These are phyloP conservation scores for Cordia subcordata DNA, from an alignment of 257 asterid species.

Conservation along the genomic window DNA sequence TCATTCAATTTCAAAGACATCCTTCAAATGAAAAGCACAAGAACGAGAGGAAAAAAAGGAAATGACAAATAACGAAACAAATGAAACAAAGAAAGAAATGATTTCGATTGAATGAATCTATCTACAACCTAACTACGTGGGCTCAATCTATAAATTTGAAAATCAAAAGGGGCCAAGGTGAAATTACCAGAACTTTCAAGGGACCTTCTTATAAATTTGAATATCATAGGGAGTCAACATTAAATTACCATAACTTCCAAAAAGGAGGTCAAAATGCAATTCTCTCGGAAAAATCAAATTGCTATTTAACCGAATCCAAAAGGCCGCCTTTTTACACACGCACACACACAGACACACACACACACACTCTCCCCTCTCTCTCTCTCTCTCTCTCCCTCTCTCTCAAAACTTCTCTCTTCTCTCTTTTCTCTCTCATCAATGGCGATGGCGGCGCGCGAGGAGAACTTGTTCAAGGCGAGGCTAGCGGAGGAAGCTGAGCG, in stretches of 20 bases:
- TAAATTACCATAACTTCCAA: not conserved
- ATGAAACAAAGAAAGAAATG: too few species aligned
- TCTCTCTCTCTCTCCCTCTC: slow-evolving; percentile 12
- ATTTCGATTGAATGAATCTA: too few species aligned
- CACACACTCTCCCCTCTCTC: slow-evolving; percentile 6
- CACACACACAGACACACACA: not conserved
- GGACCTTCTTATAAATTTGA: not conserved
- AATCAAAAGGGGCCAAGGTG: too few species aligned
- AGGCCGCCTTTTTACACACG: slow-evolving; percentile 5
- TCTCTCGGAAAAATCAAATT: not conserved
- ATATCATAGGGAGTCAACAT: not conserved
- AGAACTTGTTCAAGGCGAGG: slow-evolving; percentile 82
- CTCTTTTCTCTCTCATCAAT: slow-evolving; percentile 9
- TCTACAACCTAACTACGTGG: too few species aligned
- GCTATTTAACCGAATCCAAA: slow-evolving; percentile 9
- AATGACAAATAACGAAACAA: too few species aligned
- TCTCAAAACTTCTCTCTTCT: slow-evolving; percentile 8
- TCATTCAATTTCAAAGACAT: too few species aligned
- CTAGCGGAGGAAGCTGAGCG: slow-evolving; percentile 94
- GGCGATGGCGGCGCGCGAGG: slow-evolving; percentile 46
- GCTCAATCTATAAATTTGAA: too few species aligned
- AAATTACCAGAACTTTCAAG: not conserved
- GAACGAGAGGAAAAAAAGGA: too few species aligned
- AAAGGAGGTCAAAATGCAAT: not conserved
- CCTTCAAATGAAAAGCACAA: too few species aligned